phyloP scores from a whole-genome alignment of 495 filamentous ascomycete species.

The Aspergillus heteromorphus region DNA sequence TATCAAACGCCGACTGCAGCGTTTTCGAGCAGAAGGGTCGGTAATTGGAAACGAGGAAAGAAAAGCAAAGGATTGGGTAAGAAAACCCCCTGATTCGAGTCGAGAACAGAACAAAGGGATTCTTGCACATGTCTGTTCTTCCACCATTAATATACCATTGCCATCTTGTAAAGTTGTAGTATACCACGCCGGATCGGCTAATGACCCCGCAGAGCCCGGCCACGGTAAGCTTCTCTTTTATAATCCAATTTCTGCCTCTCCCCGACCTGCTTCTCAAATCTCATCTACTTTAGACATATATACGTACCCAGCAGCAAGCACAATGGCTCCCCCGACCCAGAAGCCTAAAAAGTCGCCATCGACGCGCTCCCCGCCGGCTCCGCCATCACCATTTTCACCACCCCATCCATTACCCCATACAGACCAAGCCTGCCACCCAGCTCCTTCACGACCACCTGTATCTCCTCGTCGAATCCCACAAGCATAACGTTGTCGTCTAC shows the following conservation, averaged over 20 bases:
- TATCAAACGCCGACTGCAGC: not conserved
- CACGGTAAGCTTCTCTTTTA: constrained; percentile 12
- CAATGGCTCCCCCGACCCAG: constrained; percentile 63
- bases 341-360: constrained; percentile 86
- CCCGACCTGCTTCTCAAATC: constrained; percentile 9
- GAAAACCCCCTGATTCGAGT: not conserved
- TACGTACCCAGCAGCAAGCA: constrained; percentile 3
- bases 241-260: not conserved
- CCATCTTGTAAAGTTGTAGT: no score
- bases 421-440: constrained; percentile 92
- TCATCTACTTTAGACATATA: no score
- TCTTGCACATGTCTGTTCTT: not conserved
- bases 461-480: constrained; percentile 65
- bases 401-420: constrained; percentile 86
- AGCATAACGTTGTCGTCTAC: constrained; percentile 81
- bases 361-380: constrained; percentile 76
- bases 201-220: constrained; percentile 12
- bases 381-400: constrained; percentile 96
- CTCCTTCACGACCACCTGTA: constrained; percentile 70
- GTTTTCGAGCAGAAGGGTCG: not conserved
- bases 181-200: constrained; percentile 28
- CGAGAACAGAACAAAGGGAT: not conserved
- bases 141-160: not conserved
- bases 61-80: not conserved
- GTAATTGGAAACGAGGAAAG: not conserved